Evolutionary conservation across 2,329 filamentous ascomycete genomes (phyloP).

Genomic region (Pseudogymnoascus sp.): DNA sequence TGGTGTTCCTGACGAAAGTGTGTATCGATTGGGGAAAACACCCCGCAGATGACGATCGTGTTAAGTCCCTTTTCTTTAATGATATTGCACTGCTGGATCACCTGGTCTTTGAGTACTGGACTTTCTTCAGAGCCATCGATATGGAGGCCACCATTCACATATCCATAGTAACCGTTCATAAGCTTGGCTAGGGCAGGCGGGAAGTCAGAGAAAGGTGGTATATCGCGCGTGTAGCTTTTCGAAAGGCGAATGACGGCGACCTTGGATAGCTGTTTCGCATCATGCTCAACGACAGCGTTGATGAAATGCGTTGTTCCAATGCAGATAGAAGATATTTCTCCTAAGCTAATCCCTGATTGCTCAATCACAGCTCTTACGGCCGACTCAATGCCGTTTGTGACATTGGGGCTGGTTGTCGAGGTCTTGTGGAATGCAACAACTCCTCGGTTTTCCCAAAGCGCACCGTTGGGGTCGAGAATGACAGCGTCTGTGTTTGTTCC

Average conservation of each 20-base stretch:
- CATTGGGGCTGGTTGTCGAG: constrained; percentile 29
- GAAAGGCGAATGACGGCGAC: constrained; percentile 47
- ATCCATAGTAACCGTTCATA: constrained; percentile 39
- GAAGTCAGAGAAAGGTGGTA: constrained; percentile 44
- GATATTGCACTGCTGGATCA: constrained; percentile 15
- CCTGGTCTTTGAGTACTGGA: constrained; percentile 33
- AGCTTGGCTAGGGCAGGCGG: constrained; percentile 38
- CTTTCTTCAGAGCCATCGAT: constrained; percentile 33
- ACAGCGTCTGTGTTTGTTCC: constrained; percentile 38
- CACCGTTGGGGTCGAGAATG: constrained; percentile 31
- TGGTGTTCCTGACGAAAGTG: constrained; percentile 44
- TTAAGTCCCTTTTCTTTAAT: constrained; percentile 28
- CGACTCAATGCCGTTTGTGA: constrained; percentile 20
- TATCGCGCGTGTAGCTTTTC: constrained; percentile 40
- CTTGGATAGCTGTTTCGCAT: constrained; percentile 40
- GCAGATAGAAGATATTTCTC: constrained; percentile 17
- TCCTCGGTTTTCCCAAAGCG: background rate
- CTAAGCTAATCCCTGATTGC: constrained; percentile 15
- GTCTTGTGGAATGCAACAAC: constrained; percentile 20
- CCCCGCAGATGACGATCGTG: constrained; percentile 47
- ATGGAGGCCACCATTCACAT: constrained; percentile 39
- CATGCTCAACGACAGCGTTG: constrained; percentile 44
- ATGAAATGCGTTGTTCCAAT: constrained; percentile 41
- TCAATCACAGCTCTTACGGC: constrained; percentile 20
- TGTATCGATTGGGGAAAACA: constrained; percentile 52